Evolutionary conservation across 2,329 filamentous ascomycete genomes (phyloP).

Genomic region (Aspergillus calidoustus): DNA sequence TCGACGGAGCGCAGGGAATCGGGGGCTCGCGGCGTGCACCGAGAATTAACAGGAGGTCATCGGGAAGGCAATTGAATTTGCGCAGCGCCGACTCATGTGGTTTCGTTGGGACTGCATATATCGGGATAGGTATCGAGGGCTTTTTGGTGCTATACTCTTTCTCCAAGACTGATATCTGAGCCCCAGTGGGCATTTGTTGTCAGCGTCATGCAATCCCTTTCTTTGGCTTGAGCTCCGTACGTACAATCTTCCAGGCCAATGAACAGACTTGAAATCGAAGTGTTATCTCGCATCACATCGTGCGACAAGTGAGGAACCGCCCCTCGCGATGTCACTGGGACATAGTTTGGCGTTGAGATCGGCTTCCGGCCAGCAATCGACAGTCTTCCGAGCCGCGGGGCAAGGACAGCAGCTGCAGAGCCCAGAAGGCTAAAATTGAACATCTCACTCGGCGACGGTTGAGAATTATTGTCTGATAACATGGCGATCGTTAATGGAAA

Average conservation of each 20-base stretch:
- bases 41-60: slow-evolving; percentile 70
- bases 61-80: slow-evolving; percentile 74
- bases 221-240: slow-evolving; percentile 36
- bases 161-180: slow-evolving; percentile 63
- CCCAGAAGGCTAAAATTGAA: slow-evolving; percentile 43
- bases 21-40: slow-evolving; percentile 78
- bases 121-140: slow-evolving; percentile 46
- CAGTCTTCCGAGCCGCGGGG: slow-evolving; percentile 70
- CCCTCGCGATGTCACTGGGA: slow-evolving; percentile 81
- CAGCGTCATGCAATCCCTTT: slow-evolving; percentile 24
- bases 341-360: slow-evolving; percentile 82
- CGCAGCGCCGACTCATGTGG: slow-evolving; percentile 65
- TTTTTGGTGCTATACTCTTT: slow-evolving; percentile 48
- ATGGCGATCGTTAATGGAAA: slow-evolving; percentile 29
- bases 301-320: slow-evolving; percentile 86
- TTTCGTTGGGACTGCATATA: slow-evolving; percentile 55
- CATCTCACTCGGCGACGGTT: slow-evolving; percentile 37
- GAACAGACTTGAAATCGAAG: slow-evolving; percentile 71
- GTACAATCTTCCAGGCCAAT: slow-evolving; percentile 91
- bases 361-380: slow-evolving; percentile 64
- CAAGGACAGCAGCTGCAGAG: slow-evolving; percentile 38
- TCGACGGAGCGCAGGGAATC: slow-evolving; percentile 69
- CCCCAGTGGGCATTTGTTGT: slow-evolving; percentile 36
- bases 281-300: slow-evolving; percentile 73
- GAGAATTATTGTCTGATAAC: slow-evolving; percentile 29